Percentiles rank a stretch among this genome's conserved stretches.
Evolutionary conservation across 108 stramenopile genomes (phyloP).

Genomic region (Epipyxis sp.): DNA sequence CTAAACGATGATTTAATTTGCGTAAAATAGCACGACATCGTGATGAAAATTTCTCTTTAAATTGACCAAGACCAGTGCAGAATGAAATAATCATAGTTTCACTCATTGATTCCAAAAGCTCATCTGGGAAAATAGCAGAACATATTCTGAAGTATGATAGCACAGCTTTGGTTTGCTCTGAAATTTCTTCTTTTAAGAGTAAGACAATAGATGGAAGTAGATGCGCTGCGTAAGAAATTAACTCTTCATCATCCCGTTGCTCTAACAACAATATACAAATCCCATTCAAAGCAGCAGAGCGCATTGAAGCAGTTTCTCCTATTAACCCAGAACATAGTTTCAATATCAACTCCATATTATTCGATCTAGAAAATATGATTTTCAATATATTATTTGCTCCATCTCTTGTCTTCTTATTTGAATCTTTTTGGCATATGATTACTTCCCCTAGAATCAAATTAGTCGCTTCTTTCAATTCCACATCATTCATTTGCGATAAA

Average conservation of each 20-base stretch:
- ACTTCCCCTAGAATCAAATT: not conserved
- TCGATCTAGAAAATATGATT: not conserved
- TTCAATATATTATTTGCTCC: not conserved
- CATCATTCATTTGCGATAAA: not conserved
- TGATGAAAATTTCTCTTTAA: constrained; percentile 21
- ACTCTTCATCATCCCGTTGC: not conserved
- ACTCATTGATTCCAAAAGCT: not conserved
- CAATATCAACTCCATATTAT: not conserved
- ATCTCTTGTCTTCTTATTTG: not conserved
- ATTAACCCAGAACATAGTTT: not conserved
- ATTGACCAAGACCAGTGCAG: not conserved
- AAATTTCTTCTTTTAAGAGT: not conserved
- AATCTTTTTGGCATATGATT: not conserved
- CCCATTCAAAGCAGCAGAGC: constrained; percentile 1
- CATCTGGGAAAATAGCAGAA: not conserved
- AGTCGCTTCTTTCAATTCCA: not conserved
- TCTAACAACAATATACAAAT: not conserved
- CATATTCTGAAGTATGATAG: not conserved
- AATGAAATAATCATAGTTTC: not conserved
- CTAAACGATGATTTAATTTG: not conserved
- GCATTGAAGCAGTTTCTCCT: not conserved
- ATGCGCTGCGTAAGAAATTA: not conserved
- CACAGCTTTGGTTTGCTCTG: constrained; percentile 19
- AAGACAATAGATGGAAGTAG: not conserved
- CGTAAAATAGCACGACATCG: constrained; percentile 7